Conservation (phyloP, 2,329 filamentous ascomycete genomes). For the Tolypocladium amazonense region DNA sequence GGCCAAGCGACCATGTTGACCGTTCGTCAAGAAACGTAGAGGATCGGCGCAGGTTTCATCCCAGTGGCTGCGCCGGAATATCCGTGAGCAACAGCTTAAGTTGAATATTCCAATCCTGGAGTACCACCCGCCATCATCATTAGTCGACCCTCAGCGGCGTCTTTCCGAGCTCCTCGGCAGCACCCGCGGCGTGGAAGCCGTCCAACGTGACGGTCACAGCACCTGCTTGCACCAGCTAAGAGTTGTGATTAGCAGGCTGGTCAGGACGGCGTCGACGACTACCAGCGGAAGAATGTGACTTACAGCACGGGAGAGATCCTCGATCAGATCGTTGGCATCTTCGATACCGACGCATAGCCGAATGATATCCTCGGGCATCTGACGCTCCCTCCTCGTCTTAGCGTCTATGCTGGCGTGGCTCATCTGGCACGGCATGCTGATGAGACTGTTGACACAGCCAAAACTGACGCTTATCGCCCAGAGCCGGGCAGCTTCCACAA, state of each 20-base stretch:
- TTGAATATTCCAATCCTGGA: no score
- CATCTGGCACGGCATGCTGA: conserved; percentile 99
- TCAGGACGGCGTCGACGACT: background rate
- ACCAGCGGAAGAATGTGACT: conserved; percentile 27
- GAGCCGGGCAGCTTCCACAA: conserved; percentile 83
- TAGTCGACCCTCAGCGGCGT: conserved; percentile 14
- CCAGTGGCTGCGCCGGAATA: background rate
- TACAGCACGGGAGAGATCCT: conserved; percentile 85
- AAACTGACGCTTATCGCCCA: conserved; percentile 97
- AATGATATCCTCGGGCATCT: conserved; percentile 96
- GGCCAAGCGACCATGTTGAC: background rate
- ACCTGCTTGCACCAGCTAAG: conserved; percentile 80
- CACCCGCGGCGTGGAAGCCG: conserved; percentile 58
- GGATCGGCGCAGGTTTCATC: background rate
- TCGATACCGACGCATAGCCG: conserved; percentile 94
- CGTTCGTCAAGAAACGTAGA: background rate
- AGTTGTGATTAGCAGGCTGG: background rate
- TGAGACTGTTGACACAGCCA: conserved; percentile 94
- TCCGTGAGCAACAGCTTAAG: background rate
- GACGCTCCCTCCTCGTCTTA: conserved; percentile 77
- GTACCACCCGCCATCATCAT: background rate
- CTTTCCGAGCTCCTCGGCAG: conserved; percentile 20
- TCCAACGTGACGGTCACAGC: conserved; percentile 80
- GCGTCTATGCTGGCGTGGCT: conserved; percentile 97
- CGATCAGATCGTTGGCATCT: conserved; percentile 81